Base-by-base conservation (phyloP, 768 basidiomycete species). In the Flagelloscypha sp. region DNA sequence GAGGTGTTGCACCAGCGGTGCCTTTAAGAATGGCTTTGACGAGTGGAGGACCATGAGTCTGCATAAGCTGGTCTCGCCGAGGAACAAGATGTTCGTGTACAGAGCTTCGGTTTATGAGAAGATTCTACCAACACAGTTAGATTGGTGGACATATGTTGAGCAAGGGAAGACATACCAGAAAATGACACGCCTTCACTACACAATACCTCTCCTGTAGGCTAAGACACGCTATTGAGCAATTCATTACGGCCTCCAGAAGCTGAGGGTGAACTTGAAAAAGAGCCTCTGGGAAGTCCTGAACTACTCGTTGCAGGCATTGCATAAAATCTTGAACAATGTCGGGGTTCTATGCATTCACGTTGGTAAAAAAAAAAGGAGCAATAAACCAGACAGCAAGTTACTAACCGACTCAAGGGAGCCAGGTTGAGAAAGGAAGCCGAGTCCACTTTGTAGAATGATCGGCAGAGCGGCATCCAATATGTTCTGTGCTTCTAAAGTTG, bases 291-390 rank as follows among this genome's bases (percentile, higher is more conserved):
- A 84, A 84, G 48, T 82, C 71, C 36, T 73, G 71, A 4, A 74
- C 75, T 42, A 86, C 85, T 29, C 74, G 70, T 29, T 88, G 85
- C 66, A 85, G 70, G 50, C 79, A 92, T 7, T 68, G 68, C 57
- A 93, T 94, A 56, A 92, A 93, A 17, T 78, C 79, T 51, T 90
- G 88, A 11, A 89, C 86, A 18, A 94, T 74, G 53, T 94, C 92
- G 0, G 92, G 90, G 50, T 94, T 88, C 88, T 94, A 35, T 5
- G 15, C 31, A 16, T 18, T 17, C 8, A 36, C 24, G 24, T 23
- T 11, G 12, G 17, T 24, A 34, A 20, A 3, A 29, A 37, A 12
- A 25, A 23, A 19, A 31, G 20, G 19, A 27, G 27, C 12, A 23
- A 24, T 10, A 41, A 18, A 17, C 27, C 29, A 15, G 18, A 11